Base-by-base conservation (phyloP, 805 yeast genomes). In the Kuraishia floccosa region DNA sequence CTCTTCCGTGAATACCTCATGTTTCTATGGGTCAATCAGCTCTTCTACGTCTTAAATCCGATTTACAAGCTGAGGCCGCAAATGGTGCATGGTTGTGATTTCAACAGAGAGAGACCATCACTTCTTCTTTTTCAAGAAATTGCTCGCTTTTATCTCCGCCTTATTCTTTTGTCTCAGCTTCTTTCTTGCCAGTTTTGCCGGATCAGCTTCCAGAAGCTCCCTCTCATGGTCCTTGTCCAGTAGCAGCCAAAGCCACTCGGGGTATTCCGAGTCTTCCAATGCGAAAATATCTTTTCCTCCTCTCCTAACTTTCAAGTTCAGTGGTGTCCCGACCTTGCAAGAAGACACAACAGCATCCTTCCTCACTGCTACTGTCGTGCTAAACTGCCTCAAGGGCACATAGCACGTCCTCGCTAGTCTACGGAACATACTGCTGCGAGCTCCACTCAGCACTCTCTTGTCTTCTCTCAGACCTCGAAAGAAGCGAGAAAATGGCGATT, bases 191-290 rank as follows among this genome's bases (percentile, higher is more conserved):
- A 65, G 65, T 58, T 68, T 68, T 30, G 76, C 63, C 25, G 84
- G 83, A 34, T 72, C 72, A 7, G 46, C 31, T 30, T 69, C 75
- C 24, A 79, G 61, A 40, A 68, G 61, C 17, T 61, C 68, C 34
- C 65, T 60, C 46, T 72, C 76, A n/a, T 69, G 69, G 24, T 69
- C 68, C 31, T 68, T 60, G 52, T 87, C 94, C 20, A 86, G 66
- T 29, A 83, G 62, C 4, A 68, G 72, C 97, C 97, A 91, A 32
- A 89, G 65, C 98, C 98, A 89, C 27, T 68, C 82, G 4, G 98
- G 98, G 49, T 89, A 89, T 45, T 87, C 94, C 24, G 63, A 63
- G 50, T 91, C 97, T 38, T 79, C 84, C 33, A 80, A 54, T 2
- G 97, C 97, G 4, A 84, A 75, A 6, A 93, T 85, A 43, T 86